These are phyloP conservation scores for Barnettozyma wickerhamii DNA, from an alignment of 805 yeast genomes.

Conservation along the genomic window DNA sequence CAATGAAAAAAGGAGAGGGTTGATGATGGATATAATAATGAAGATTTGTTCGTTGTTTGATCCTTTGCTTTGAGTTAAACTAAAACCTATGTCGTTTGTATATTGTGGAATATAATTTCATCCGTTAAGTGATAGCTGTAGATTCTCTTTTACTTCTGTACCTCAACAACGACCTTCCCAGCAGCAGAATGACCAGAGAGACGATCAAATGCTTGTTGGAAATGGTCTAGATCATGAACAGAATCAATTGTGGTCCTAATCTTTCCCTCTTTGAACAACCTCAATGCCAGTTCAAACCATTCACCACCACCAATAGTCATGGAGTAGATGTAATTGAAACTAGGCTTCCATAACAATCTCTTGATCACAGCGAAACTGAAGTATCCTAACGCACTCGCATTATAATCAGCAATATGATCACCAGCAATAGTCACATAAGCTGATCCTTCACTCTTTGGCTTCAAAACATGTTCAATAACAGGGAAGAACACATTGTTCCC, in stretches of 20 bases:
- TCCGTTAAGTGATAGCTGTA: too few species aligned
- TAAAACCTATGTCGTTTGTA: slow-evolving; percentile 5
- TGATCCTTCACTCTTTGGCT: slow-evolving; percentile 42
- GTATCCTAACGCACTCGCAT: not conserved
- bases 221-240: slow-evolving; percentile 45
- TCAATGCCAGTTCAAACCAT: slow-evolving; percentile 26
- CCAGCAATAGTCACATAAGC: slow-evolving; percentile 55
- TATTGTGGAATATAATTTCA: too few species aligned
- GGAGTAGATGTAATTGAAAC: slow-evolving; percentile 27
- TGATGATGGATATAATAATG: not conserved
- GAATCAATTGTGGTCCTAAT: slow-evolving; percentile 50
- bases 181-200: slow-evolving; percentile 44
- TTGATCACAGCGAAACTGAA: slow-evolving; percentile 9
- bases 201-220: slow-evolving; percentile 44
- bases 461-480: slow-evolving; percentile 38
- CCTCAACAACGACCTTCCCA: slow-evolving; percentile 44
- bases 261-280: slow-evolving; percentile 36
- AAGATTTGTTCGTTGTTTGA: not conserved
- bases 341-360: slow-evolving; percentile 14
- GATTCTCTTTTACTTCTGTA: too few species aligned
- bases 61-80: not conserved
- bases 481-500: slow-evolving; percentile 52
- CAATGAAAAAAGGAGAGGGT: slow-evolving; percentile 2
- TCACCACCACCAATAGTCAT: slow-evolving; percentile 21
- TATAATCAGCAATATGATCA: slow-evolving; percentile 36